Percentiles rank a stretch among this genome's conserved stretches.
phyloP scores from a whole-genome alignment of 768 basidiomycete genomes.

The Mycena venus region DNA sequence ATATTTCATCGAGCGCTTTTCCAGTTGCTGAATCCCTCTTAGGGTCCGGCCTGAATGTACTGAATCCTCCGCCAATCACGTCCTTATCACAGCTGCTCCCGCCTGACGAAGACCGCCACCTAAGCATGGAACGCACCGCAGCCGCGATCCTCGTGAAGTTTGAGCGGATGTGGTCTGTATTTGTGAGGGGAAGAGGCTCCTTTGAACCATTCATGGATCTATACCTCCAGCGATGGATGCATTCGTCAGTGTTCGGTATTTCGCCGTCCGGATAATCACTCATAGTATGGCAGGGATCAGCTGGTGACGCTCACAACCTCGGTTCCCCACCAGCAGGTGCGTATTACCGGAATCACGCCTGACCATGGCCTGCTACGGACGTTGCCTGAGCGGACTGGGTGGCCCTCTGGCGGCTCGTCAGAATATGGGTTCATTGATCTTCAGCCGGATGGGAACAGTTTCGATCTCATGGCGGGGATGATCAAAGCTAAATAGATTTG shows the following conservation, averaged over 20 bases:
- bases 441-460: slow-evolving; percentile 97
- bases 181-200: slow-evolving; percentile 73
- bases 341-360: slow-evolving; percentile 87
- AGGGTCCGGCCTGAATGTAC: slow-evolving; percentile 93
- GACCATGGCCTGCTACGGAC: slow-evolving; percentile 93
- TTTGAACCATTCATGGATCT: slow-evolving; percentile 86
- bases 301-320: slow-evolving; percentile 85
- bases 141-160: slow-evolving; percentile 84
- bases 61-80: slow-evolving; percentile 85
- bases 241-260: slow-evolving; percentile 75
- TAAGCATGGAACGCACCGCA: slow-evolving; percentile 81
- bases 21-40: slow-evolving; percentile 11
- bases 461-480: slow-evolving; percentile 92
- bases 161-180: slow-evolving; percentile 82
- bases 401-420: slow-evolving; percentile 34
- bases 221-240: slow-evolving; percentile 90
- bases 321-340: slow-evolving; percentile 75
- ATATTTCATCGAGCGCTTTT: background rate
- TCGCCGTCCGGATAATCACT: background rate
- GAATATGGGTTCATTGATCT: slow-evolving; percentile 81
- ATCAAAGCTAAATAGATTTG: slow-evolving; percentile 66
- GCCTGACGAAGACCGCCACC: slow-evolving; percentile 42
- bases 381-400: slow-evolving; percentile 65
- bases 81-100: slow-evolving; percentile 82
- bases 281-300: slow-evolving; percentile 73